Percentiles rank a stretch among this genome's conserved stretches.
phyloP scores from a whole-genome alignment of 495 filamentous ascomycete genomes.

The Geopyxis carbonaria region DNA sequence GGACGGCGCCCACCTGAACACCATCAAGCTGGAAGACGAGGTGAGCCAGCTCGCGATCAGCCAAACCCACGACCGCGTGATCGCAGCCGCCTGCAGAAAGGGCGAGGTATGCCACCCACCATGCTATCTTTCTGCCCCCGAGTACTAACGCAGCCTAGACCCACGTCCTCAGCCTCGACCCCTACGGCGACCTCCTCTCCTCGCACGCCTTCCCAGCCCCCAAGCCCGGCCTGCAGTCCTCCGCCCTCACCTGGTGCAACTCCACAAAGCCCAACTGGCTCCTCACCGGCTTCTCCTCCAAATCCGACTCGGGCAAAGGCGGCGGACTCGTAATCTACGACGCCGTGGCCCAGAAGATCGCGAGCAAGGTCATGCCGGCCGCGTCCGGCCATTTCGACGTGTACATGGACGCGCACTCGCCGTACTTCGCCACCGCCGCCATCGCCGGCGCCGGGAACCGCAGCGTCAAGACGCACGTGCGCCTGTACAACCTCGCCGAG shows the following conservation, averaged over 20 bases:
- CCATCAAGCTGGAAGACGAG: slow-evolving; percentile 34
- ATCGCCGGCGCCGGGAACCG: neutral
- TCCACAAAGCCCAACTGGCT: slow-evolving; percentile 8
- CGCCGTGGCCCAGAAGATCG: neutral
- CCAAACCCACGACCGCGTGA: slow-evolving; percentile 29
- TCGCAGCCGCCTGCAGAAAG: slow-evolving; percentile 34
- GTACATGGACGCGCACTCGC: slow-evolving; percentile 8
- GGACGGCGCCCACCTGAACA: slow-evolving; percentile 26
- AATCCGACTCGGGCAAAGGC: neutral
- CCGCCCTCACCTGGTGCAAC: slow-evolving; percentile 10
- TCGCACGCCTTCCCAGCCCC: too few species aligned
- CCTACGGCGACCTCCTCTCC: slow-evolving; percentile 4
- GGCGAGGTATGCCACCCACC: slow-evolving; percentile 36
- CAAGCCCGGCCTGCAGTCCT: slow-evolving; percentile 8
- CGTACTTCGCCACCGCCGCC: slow-evolving; percentile 8
- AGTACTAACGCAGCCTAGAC: too few species aligned
- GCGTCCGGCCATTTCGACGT: slow-evolving; percentile 17
- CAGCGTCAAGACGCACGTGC: slow-evolving; percentile 1
- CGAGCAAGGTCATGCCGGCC: slow-evolving; percentile 1
- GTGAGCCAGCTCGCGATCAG: slow-evolving; percentile 57
- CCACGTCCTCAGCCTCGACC: slow-evolving; percentile 26
- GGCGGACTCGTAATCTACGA: slow-evolving; percentile 16
- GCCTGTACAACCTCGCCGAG: slow-evolving; percentile 1
- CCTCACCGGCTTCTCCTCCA: slow-evolving; percentile 16
- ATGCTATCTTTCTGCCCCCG: too few species aligned